Base-by-base conservation (phyloP, 78 protist genomes). In the Tieghemostelium lacteum region DNA sequence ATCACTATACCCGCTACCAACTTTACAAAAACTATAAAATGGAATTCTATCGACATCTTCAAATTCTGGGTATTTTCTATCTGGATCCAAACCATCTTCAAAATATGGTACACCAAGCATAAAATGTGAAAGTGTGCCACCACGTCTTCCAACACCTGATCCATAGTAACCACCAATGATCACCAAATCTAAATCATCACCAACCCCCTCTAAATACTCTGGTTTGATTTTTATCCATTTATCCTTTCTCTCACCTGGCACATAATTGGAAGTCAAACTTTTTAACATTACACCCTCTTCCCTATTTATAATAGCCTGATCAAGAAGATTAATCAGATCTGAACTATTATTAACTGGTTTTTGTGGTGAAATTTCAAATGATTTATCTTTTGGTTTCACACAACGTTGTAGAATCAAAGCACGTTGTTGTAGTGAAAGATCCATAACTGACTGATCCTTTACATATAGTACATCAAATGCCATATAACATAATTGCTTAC, bases 171-270 rank as follows among this genome's bases (percentile, higher is more conserved):
- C 98, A 31, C 98, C 98, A 34, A 97, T 70, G 1, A 95, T 64
- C 64, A 97, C 91, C 1, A 96, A 58, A 64, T 97, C 98, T 17
- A 97, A 63, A 31, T 95, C 95, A 57, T 94, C 94, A 1, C 93
- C 93, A 1, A 89, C 66, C 2, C 94, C 93, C 54, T 93, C 94
- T 24, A 92, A 34, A 63, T 96, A 96, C 26, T 97, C 98, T 16
- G 98, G 97, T 67, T 97, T 97, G 34, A 96, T 31, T 66, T 97
- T 97, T 34, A 77, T 17, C 98, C 98, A 97, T 29, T 78, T 76
- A 36, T 37, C 77, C 17, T 55, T 65, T 22, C 98, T 63, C 45
- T 86, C 96, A 28, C 58, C 96, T 1, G 94, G 94, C 7, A 24
- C 52, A 74, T 97, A 97, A 3, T 40, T 7, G 3, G 94, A 57